Conservation (phyloP, 805 yeast genomes). For the Candida xyloterini region DNA sequence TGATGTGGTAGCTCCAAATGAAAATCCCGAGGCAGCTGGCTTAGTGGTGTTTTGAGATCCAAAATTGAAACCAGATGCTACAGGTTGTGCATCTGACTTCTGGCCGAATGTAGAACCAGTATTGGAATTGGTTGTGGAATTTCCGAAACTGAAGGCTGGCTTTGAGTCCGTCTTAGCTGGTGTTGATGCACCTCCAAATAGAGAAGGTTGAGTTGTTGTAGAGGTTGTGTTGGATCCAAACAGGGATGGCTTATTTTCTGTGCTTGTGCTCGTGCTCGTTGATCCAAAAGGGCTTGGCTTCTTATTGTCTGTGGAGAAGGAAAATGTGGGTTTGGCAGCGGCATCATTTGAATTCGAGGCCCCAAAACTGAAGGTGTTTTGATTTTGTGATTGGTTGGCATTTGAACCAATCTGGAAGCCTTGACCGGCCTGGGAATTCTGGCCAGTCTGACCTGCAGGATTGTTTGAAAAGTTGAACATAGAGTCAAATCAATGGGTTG, state of each 20-base stretch:
- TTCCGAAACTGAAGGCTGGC: conserved; percentile 15
- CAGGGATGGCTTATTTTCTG: conserved; percentile 3
- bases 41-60: background rate
- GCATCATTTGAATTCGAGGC: conserved; percentile 1
- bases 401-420: conserved; percentile 11
- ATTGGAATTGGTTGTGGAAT: background rate
- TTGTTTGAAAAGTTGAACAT: conserved; percentile 4
- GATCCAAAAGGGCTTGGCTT: background rate
- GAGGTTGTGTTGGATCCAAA: background rate
- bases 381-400: conserved; percentile 2
- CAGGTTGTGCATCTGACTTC: conserved; percentile 10
- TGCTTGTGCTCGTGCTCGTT: background rate
- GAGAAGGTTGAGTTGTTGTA: conserved; percentile 10
- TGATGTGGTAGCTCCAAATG: conserved; percentile 2
- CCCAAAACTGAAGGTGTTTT: conserved; percentile 13
- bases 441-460: conserved; percentile 1
- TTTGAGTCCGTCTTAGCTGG: conserved; percentile 3
- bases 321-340: conserved; percentile 13
- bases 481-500: background rate
- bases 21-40: conserved; percentile 11
- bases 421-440: conserved; percentile 1
- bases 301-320: conserved; percentile 11
- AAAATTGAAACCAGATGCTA: background rate
- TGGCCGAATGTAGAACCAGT: conserved; percentile 9
- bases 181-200: conserved; percentile 18